phyloP scores from a whole-genome alignment of 441 rosid species.

The Syzygium syzygioides region DNA sequence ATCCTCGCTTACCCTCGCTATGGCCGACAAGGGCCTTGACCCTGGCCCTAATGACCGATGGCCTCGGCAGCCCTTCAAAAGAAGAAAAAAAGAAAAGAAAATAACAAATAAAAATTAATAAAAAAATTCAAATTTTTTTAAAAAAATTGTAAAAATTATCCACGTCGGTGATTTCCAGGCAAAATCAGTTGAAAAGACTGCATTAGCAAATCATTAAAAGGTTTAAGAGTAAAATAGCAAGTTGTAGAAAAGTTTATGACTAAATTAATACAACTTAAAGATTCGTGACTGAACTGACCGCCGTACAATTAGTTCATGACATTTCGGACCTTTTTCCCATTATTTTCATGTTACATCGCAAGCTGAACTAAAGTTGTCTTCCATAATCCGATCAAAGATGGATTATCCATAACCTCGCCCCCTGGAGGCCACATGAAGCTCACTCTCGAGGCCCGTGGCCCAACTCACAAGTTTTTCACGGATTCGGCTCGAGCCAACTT shows the following conservation, averaged over 20 bases:
- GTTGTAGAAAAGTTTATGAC: rapidly evolving
- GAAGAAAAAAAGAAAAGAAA: not conserved
- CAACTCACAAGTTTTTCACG: not conserved
- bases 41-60: too few species aligned
- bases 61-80: not conserved
- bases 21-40: too few species aligned
- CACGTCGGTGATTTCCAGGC: rapidly evolving
- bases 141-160: not conserved
- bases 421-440: not conserved
- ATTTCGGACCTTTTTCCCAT: not conserved
- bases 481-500: not conserved
- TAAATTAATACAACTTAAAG: not conserved
- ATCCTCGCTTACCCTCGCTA: too few species aligned
- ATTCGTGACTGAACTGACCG: not conserved
- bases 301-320: not conserved
- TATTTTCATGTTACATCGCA: not conserved
- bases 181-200: not conserved
- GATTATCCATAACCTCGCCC: not conserved
- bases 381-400: not conserved
- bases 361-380: not conserved
- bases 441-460: not conserved
- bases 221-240: not conserved
- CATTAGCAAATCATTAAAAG: not conserved
- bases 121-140: too few species aligned
- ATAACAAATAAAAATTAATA: too few species aligned